phyloP scores from a whole-genome alignment of 148 eudicot species.

The Rhododendron henanense region DNA sequence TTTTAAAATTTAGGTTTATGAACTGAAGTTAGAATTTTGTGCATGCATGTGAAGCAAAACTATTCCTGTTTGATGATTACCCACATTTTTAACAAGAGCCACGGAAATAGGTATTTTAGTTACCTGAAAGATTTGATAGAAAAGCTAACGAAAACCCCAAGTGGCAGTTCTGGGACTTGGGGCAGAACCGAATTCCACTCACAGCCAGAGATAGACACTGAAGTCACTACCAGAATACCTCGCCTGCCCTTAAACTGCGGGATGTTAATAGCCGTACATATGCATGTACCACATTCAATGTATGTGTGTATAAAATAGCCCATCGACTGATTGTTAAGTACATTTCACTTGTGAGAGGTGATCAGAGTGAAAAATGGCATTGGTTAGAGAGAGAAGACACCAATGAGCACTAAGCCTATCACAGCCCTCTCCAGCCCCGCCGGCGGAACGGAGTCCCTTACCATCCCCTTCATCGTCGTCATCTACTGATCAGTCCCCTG shows the following conservation, averaged over 20 bases:
- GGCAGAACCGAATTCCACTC: not conserved
- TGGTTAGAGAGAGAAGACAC: conserved; percentile 21
- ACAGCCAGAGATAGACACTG: not conserved
- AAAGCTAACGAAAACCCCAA: not conserved
- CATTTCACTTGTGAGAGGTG: not conserved
- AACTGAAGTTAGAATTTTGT: no score
- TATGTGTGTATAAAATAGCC: not conserved
- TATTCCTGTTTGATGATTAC: not conserved
- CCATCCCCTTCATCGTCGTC: conserved; percentile 2
- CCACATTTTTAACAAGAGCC: not conserved
- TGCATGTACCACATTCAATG: not conserved
- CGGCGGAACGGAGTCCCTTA: not conserved
- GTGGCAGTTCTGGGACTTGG: not conserved
- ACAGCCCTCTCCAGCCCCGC: not conserved
- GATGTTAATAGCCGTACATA: not conserved
- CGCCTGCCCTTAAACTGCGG: conserved; percentile 14
- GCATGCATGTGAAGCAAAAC: not conserved
- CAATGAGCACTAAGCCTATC: conserved; percentile 10
- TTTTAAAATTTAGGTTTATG: no score
- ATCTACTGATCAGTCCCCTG: conserved; percentile 4
- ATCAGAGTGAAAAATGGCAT: not conserved
- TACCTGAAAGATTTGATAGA: conserved; percentile 2
- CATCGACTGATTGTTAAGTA: not conserved
- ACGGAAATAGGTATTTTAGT: not conserved
- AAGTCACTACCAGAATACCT: conserved; percentile 7